phyloP scores from a whole-genome alignment of 345 rosid genomes.

The Euphorbia peplus region DNA sequence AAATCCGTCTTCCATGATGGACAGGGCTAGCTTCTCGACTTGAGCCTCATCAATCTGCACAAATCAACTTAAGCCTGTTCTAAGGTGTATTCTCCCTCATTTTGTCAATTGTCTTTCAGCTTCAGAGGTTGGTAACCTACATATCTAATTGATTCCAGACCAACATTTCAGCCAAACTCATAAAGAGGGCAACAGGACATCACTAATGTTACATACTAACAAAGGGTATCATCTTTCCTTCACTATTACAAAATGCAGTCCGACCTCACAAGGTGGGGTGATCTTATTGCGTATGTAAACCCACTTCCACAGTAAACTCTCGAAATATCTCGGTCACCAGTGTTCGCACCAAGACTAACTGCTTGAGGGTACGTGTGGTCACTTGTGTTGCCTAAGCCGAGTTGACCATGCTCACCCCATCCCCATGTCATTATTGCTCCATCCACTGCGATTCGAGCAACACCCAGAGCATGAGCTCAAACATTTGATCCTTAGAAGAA shows the following conservation, averaged over 20 bases:
- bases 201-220: too few species aligned
- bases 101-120: too few species aligned
- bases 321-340: conserved; percentile 17
- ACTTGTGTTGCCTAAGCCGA: conserved; percentile 61
- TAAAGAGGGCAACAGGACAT: too few species aligned
- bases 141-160: too few species aligned
- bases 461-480: background rate
- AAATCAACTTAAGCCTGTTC: too few species aligned
- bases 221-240: too few species aligned
- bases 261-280: conserved; percentile 3
- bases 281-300: conserved; percentile 50
- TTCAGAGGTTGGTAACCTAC: too few species aligned
- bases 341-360: conserved; percentile 34
- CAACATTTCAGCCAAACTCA: too few species aligned
- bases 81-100: too few species aligned
- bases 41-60: too few species aligned
- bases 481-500: background rate
- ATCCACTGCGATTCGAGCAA: conserved; percentile 42
- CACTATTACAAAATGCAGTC: background rate
- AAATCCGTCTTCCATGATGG: too few species aligned
- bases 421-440: conserved; percentile 78
- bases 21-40: too few species aligned
- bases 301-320: conserved; percentile 84
- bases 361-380: conserved; percentile 55
- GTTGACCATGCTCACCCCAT: conserved; percentile 99